These are phyloP conservation scores for Ottelia alismoides DNA, from an alignment of 106 monocot species.

Conservation along the genomic window DNA sequence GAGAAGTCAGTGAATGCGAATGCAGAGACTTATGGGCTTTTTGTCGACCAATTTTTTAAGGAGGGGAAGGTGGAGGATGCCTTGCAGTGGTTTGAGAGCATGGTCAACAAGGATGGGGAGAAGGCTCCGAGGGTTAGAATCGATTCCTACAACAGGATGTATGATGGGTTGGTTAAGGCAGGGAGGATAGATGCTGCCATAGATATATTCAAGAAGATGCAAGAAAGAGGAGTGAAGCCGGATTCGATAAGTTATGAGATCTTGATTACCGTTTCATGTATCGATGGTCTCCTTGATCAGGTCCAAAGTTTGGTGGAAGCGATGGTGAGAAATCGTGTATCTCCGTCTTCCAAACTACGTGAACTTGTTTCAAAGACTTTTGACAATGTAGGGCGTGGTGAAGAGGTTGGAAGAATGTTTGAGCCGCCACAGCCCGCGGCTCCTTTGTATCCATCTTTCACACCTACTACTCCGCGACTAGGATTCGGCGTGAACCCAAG, in stretches of 20 bases:
- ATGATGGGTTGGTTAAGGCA: not conserved
- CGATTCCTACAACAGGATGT: not conserved
- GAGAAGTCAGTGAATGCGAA: conserved; percentile 10
- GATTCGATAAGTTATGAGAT: not conserved
- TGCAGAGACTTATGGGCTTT: no score
- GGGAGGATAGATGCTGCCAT: not conserved
- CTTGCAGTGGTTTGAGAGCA: not conserved
- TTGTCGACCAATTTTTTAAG: not conserved
- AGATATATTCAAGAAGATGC: not conserved
- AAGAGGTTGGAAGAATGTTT: conserved; percentile 26
- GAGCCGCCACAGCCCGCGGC: no score
- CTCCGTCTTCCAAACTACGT: conserved; percentile 16
- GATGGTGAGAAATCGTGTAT: conserved; percentile 22
- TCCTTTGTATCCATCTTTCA: no score
- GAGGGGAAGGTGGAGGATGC: not conserved
- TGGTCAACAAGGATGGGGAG: not conserved
- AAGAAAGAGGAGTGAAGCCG: not conserved
- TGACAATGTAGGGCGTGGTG: conserved; percentile 21
- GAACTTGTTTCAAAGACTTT: conserved; percentile 18
- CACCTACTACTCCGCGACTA: no score
- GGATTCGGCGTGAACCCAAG: no score
- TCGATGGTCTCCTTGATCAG: not conserved
- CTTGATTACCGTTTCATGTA: not conserved
- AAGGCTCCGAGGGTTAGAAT: not conserved
- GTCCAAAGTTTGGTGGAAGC: not conserved